Percentiles rank a stretch among this genome's conserved stretches.
phyloP scores from a whole-genome alignment of 1,284 basidiomycete genomes.

The Pseudozyma pruni region DNA sequence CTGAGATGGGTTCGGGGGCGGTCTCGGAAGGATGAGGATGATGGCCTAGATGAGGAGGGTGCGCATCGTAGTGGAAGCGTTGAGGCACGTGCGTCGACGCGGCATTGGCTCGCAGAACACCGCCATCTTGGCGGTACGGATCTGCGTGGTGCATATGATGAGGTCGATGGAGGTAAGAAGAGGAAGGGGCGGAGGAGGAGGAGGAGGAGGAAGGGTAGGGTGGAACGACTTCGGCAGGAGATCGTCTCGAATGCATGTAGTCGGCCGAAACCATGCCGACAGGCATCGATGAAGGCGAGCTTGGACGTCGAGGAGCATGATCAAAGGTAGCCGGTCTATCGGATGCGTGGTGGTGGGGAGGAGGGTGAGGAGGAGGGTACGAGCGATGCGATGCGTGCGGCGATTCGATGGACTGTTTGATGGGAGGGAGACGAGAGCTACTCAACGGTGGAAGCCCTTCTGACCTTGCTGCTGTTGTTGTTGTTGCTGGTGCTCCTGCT shows the following conservation, averaged over 20 bases:
- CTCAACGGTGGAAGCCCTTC: slow-evolving; percentile 9
- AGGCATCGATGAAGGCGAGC: slow-evolving; percentile 19
- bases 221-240: slow-evolving; percentile 15
- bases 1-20: slow-evolving; percentile 10
- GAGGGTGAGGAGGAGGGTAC: slow-evolving; percentile 15
- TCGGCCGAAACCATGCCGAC: slow-evolving; percentile 41
- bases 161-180: neutral
- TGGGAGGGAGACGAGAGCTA: slow-evolving; percentile 25
- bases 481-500: too few relatives aligned
- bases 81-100: slow-evolving; percentile 23
- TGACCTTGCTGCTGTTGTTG: slow-evolving; percentile 11
- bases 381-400: slow-evolving; percentile 17
- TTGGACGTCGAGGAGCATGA: slow-evolving; percentile 11
- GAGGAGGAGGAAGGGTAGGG: slow-evolving; percentile 5
- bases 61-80: slow-evolving; percentile 20
- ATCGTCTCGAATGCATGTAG: slow-evolving; percentile 19
- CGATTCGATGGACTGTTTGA: slow-evolving; percentile 14
- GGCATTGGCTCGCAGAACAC: slow-evolving; percentile 4
- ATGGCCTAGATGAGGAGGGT: slow-evolving; percentile 11
- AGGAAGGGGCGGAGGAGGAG: neutral
- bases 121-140: slow-evolving; percentile 24
- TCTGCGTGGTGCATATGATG: slow-evolving; percentile 17
- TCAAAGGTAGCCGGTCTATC: slow-evolving; percentile 16
- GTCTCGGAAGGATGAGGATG: neutral
- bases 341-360: too few relatives aligned